These are phyloP conservation scores for Takakia lepidozioides DNA, from an alignment of 225 moss, liverwort and hornwort species.

Conservation along the genomic window DNA sequence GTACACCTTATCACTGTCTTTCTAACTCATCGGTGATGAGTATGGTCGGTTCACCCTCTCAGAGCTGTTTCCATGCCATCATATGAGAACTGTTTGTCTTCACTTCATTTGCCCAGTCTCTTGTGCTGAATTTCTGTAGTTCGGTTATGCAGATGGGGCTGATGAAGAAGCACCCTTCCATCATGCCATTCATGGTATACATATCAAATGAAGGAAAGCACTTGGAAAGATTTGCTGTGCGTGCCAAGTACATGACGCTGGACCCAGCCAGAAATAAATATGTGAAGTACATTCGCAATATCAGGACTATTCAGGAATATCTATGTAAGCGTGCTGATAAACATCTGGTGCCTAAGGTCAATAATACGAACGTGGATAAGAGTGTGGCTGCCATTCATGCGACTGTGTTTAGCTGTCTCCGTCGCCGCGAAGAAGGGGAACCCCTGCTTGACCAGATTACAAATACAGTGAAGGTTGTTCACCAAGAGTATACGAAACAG, in stretches of 20 bases:
- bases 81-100: too few species aligned
- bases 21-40: too few species aligned
- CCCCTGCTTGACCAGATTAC: conserved; percentile 67
- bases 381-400: conserved; percentile 96
- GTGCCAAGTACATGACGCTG: conserved; percentile 97
- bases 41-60: too few species aligned
- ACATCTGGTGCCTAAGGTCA: conserved; percentile 90
- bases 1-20: too few species aligned
- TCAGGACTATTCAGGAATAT: conserved; percentile 95
- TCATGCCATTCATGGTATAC: conserved; percentile 94
- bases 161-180: conserved; percentile 97
- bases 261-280: conserved; percentile 96
- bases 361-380: conserved; percentile 96
- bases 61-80: too few species aligned
- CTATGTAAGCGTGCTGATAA: conserved; percentile 93
- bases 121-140: too few species aligned
- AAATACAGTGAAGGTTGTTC: conserved; percentile 85
- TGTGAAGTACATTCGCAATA: conserved; percentile 97
- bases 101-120: too few species aligned
- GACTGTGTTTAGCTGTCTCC: conserved; percentile 81
- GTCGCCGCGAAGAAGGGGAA: conserved; percentile 75
- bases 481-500: conserved; percentile 87
- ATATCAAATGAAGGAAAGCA: conserved; percentile 91
- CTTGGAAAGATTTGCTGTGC: conserved; percentile 90
- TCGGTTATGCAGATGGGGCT: conserved; percentile 68